Conservation (phyloP, 1,284 basidiomycete genomes). For the Marasmius tenuissimus region DNA sequence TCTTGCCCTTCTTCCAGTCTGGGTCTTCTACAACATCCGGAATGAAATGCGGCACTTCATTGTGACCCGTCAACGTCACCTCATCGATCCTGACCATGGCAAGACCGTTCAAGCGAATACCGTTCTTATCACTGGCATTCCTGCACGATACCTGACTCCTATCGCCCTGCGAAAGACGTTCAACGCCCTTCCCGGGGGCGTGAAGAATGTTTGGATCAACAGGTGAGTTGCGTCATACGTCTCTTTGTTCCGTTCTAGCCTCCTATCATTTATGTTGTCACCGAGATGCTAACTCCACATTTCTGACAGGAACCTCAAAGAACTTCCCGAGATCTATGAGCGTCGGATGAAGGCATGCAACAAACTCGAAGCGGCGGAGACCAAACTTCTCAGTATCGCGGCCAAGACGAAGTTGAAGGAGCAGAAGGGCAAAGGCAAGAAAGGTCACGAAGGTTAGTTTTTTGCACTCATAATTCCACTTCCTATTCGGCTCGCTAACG, state of each 20-base stretch:
- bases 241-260: too few species aligned
- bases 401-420: conserved; percentile 61
- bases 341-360: conserved; percentile 72
- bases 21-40: conserved; percentile 83
- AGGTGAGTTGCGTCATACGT: conserved; percentile 33
- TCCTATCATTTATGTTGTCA: neutral
- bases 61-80: conserved; percentile 80
- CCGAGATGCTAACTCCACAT: conserved; percentile 10
- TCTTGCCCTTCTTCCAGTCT: conserved; percentile 46
- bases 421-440: conserved; percentile 18
- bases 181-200: conserved; percentile 79
- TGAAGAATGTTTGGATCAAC: conserved; percentile 89
- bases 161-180: conserved; percentile 68
- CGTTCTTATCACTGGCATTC: conserved; percentile 87
- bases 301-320: conserved; percentile 63
- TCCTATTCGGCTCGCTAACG: too few species aligned
- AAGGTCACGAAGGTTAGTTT: neutral
- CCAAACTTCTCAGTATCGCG: conserved; percentile 71
- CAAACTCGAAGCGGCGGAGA: conserved; percentile 87
- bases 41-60: conserved; percentile 83
- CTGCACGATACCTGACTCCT: conserved; percentile 71
- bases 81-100: conserved; percentile 75
- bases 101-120: conserved; percentile 83
- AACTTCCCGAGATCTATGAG: conserved; percentile 82
- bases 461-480: neutral